Base-by-base conservation (phyloP, 306 rosid species). In the Ormosia semicastrata region DNA sequence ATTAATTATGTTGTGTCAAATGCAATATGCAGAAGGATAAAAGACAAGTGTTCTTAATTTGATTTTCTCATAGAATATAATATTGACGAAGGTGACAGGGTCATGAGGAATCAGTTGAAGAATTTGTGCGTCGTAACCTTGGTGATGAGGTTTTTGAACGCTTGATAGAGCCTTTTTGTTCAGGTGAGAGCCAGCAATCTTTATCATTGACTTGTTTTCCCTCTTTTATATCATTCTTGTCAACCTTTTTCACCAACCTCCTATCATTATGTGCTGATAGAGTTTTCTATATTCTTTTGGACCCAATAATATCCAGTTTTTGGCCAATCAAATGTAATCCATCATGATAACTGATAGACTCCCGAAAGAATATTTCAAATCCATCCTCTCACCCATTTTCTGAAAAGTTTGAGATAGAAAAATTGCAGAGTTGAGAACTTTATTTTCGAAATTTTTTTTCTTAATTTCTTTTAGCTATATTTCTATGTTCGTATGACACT, bases 111-210 rank as follows among this genome's bases (percentile, higher is more conserved):
- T 95, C 99, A 1, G 91, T 95, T 63, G 98, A 95, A 76, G 97
- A 92, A 82, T 95, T 95, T 39, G 99, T 95, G 58, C 92, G 99
- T 8, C 96, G 99, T 39, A 95, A 95, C 86, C 97, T 95, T 41
- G 99, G 99, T 29, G 91, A 89, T 80, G 99, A 93, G 86, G 99
- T 95, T 80, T 95, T 93, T 71, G 99, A 95, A 85, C 99, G 99
- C 73, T 89, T 95, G 89, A 95, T 95, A 67, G 99, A 95, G 91
- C 99, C 99, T 43, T 95, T 95, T 82, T 95, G 98, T 78, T 95
- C 98, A 50, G 98, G 98, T 93, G 53, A 86, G 82, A 65, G 37
- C 30, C 72, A 34, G 11, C 18, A 10, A 33, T 60, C 52, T 64
- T 7, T 47, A n/a, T 59, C 24, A 62, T 39, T 34, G 40, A 39